Evolutionary conservation across 306 rosid species (phyloP), one percentile per base, ranked within the genome.

Genomic region (Cicer arietinum): DNA sequence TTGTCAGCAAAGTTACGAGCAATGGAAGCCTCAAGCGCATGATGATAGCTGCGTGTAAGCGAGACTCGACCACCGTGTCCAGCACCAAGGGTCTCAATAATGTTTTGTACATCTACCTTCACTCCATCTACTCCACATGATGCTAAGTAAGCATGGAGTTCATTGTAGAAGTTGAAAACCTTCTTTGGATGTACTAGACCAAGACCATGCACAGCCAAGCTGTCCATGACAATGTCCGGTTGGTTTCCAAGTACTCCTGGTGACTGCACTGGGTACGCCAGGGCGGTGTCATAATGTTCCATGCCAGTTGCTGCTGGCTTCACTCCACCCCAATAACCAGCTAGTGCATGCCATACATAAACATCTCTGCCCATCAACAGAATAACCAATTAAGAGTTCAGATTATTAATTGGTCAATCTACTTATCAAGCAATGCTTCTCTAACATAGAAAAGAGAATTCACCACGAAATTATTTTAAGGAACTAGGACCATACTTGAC

Each of bases 271-370:
- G 98, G 99, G 68, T 95, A 95, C 37, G 96, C 98, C 80, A 95
- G 78, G 63, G 92, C 72, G 7, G 97, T 79, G 64, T 95, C 97
- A 35, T 92, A 90, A 84, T 89, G 96, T 78, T 95, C 99, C 98
- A 95, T 90, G 70, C 97, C 99, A 11, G 70, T 54, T 60, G 93
- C 96, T 60, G 91, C 89, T 51, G 98, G 99, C 73, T 92, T 90
- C 74, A 95, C 99, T 73, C 99, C 99, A 60, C 98, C 99, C 99
- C 99, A 95, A 65, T 95, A 95, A 39, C 99, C 99, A 60, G 92
- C 96, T 44, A 95, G 77, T 37, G 99, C 99, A 87, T 95, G 99
- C 99, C 99, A 95, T 30, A 91, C 99, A 74, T 88, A 95, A 41
- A 92, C 89, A 80, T 76, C 84, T 45, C 99, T 94, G 93, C 47